Percentiles rank a stretch among this genome's conserved stretches.
phyloP scores from a whole-genome alignment of 2,329 filamentous ascomycete genomes.

The Fusarium cyanostomum region DNA sequence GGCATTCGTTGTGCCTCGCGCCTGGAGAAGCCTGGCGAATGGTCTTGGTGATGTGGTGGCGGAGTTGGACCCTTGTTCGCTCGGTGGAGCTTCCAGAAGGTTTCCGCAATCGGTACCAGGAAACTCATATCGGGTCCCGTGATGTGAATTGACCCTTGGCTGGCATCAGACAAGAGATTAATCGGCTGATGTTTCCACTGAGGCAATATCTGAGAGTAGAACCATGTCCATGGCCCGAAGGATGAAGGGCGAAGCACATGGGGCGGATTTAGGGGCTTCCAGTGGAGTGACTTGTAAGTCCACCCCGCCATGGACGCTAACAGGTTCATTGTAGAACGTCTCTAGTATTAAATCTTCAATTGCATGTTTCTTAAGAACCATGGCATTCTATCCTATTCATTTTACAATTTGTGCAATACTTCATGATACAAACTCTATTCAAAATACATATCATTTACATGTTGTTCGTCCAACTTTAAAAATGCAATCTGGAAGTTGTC shows the following conservation, averaged over 20 bases:
- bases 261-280: conserved; percentile 6
- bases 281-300: conserved; percentile 7
- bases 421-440: too few species aligned
- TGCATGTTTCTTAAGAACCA: too few species aligned
- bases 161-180: not conserved
- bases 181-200: conserved; percentile 1
- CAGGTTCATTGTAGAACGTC: too few species aligned
- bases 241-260: not conserved
- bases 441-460: too few species aligned
- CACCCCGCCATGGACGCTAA: too few species aligned
- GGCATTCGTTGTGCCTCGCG: conserved; percentile 18
- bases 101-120: conserved; percentile 16
- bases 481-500: too few species aligned
- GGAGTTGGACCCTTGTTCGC: not conserved
- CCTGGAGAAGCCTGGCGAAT: not conserved
- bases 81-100: conserved; percentile 21
- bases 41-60: conserved; percentile 14
- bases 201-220: not conserved
- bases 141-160: conserved; percentile 3
- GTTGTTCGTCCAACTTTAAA: too few species aligned
- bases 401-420: too few species aligned
- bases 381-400: too few species aligned
- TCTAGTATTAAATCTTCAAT: too few species aligned
- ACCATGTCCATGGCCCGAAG: not conserved
- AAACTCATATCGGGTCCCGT: conserved; percentile 6